Percentiles rank a stretch among this genome's conserved stretches.
Conservation (phyloP, 1,139 yeast species). For the Chernovozyma aurita region DNA sequence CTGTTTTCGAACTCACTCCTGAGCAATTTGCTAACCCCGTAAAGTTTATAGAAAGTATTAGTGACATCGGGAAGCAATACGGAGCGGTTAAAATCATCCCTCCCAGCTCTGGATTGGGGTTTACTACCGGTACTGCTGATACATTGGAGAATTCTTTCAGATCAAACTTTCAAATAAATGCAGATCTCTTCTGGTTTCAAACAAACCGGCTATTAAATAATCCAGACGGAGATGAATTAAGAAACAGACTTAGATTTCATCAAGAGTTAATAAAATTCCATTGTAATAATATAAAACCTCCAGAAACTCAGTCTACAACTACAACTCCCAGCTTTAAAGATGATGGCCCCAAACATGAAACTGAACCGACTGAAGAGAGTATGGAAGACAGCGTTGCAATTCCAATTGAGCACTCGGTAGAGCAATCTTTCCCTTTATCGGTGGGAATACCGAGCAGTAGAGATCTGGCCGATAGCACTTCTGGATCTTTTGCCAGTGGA, state of each 20-base stretch:
- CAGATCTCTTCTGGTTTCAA: constrained; percentile 53
- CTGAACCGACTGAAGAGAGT: no score
- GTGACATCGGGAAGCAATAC: constrained; percentile 40
- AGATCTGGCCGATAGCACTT: no score
- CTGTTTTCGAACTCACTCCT: constrained; percentile 42
- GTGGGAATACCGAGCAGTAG: no score
- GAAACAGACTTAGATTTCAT: constrained; percentile 27
- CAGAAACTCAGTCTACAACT: not conserved
- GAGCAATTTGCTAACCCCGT: constrained; percentile 49
- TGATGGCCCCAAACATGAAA: no score
- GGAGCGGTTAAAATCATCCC: constrained; percentile 79
- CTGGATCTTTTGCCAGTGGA: no score
- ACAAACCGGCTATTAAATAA: constrained; percentile 37
- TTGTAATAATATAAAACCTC: not conserved
- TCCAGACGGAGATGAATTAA: constrained; percentile 26
- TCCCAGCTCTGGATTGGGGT: constrained; percentile 21
- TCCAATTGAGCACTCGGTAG: no score
- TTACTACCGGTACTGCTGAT: constrained; percentile 25
- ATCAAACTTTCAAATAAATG: constrained; percentile 21
- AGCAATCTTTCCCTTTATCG: no score
- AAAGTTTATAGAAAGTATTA: constrained; percentile 43
- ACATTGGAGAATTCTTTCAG: constrained; percentile 39
- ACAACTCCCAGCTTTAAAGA: no score
- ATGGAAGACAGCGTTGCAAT: no score
- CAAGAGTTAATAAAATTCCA: constrained; percentile 22